These are phyloP conservation scores for Mucuna pruriens DNA, from an alignment of 306 rosid genomes.

Conservation along the genomic window DNA sequence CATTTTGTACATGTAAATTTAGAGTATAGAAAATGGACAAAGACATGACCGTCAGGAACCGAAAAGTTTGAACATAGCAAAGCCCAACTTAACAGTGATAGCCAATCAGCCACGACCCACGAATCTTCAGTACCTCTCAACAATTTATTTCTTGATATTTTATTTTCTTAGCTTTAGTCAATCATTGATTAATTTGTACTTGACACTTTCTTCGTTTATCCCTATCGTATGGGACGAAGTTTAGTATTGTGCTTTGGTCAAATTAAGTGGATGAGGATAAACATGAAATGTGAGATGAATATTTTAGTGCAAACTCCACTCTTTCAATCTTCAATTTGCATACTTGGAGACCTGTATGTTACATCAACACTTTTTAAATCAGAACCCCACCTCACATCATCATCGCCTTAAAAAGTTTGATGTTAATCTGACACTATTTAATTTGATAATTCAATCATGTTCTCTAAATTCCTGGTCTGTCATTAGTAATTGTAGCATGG, in stretches of 20 bases:
- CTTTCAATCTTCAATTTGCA: conserved; percentile 12
- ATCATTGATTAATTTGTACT: not conserved
- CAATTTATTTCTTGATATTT: not conserved
- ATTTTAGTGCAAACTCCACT: conserved; percentile 18
- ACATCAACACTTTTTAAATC: conserved; percentile 18
- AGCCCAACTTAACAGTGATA: not conserved
- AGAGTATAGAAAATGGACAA: not conserved
- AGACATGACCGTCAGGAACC: not conserved
- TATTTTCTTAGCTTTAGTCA: not conserved
- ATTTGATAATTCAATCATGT: not conserved
- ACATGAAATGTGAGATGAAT: conserved; percentile 1
- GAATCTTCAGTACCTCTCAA: not conserved
- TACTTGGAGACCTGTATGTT: not conserved
- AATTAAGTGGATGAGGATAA: conserved; percentile 31
- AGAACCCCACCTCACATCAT: conserved; percentile 5
- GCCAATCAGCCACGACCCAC: not conserved
- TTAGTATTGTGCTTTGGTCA: conserved; percentile 25
- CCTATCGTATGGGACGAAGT: not conserved
- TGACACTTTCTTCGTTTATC: not conserved
- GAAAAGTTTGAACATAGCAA: not conserved
- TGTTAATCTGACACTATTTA: conserved; percentile 17
- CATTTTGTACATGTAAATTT: not conserved
- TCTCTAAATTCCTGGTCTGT: not conserved
- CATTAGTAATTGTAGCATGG: not conserved
- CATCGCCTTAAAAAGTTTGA: conserved; percentile 12